These are phyloP conservation scores for Globisporangium paddicum DNA, from an alignment of 352 stramenopile genomes.

Conservation along the genomic window DNA sequence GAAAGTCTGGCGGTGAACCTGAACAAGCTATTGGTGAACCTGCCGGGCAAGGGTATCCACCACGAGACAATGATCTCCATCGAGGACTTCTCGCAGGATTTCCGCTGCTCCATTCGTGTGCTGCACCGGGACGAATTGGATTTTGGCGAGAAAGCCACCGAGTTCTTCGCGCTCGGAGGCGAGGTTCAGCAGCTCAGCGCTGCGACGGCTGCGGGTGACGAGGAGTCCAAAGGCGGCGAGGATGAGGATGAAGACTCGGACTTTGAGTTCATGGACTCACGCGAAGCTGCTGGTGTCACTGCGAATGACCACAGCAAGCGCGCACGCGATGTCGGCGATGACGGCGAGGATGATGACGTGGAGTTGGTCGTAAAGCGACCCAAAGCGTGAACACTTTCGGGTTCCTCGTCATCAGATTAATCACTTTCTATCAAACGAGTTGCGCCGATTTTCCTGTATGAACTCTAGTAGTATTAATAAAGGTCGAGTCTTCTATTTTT, in stretches of 20 bases:
- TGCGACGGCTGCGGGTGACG: constrained; percentile 7
- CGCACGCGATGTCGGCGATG: background rate
- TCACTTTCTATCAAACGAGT: constrained; percentile 1
- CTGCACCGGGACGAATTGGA: constrained; percentile 56
- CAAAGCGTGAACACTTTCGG: constrained; percentile 8
- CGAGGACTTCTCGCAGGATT: constrained; percentile 96
- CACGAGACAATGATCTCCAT: constrained; percentile 91
- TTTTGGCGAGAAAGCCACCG: constrained; percentile 62
- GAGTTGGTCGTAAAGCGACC: constrained; percentile 15
- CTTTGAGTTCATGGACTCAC: constrained; percentile 27
- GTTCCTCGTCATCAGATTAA: background rate
- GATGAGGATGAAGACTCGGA: constrained; percentile 23
- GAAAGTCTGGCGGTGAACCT: constrained; percentile 83
- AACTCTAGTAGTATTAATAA: too few species aligned
- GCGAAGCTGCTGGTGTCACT: background rate
- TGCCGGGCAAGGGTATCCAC: constrained; percentile 91
- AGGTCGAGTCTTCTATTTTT: too few species aligned
- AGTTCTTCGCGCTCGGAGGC: constrained; percentile 74
- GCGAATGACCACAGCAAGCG: constrained; percentile 6
- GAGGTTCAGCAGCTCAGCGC: constrained; percentile 57
- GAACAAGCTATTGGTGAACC: constrained; percentile 77
- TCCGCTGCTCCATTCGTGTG: constrained; percentile 80
- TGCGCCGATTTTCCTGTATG: too few species aligned
- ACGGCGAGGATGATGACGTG: constrained; percentile 6
- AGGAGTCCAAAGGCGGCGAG: constrained; percentile 31